Evolutionary conservation across 2,329 filamentous ascomycete species (phyloP).

Genomic region (Fusarium nodosum): DNA sequence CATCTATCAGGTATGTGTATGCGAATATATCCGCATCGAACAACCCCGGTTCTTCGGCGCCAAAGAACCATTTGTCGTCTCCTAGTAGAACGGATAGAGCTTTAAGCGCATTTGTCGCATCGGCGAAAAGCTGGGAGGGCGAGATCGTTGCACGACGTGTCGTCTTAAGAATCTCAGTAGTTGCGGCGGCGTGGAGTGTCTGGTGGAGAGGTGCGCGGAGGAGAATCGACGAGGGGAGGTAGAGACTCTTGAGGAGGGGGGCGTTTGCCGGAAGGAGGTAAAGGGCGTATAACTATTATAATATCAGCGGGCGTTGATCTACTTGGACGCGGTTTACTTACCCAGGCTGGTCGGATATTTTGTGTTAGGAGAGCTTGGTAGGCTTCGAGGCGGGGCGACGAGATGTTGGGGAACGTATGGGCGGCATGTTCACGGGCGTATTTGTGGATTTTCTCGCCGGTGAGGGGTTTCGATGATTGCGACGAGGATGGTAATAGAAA

Average conservation of each 20-base stretch:
- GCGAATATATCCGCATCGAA: slow-evolving; percentile 93
- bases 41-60: slow-evolving; percentile 68
- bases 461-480: slow-evolving; percentile 55
- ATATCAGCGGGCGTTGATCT: slow-evolving; percentile 12
- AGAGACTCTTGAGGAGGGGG: slow-evolving; percentile 76
- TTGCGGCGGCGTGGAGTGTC: slow-evolving; percentile 80
- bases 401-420: slow-evolving; percentile 61
- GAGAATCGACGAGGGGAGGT: slow-evolving; percentile 75
- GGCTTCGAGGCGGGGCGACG: slow-evolving; percentile 74
- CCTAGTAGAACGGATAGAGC: slow-evolving; percentile 62
- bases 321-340: slow-evolving; percentile 54
- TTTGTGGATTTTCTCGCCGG: slow-evolving; percentile 72
- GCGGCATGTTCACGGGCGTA: slow-evolving; percentile 69
- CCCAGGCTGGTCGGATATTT: slow-evolving; percentile 87
- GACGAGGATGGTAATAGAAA: slow-evolving; percentile 76
- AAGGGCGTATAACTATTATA: slow-evolving; percentile 78
- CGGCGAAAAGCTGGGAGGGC: slow-evolving; percentile 57
- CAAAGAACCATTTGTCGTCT: slow-evolving; percentile 65
- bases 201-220: slow-evolving; percentile 74
- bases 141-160: slow-evolving; percentile 58
- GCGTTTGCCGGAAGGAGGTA: slow-evolving; percentile 82
- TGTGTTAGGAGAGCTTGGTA: slow-evolving; percentile 84
- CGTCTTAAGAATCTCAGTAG: slow-evolving; percentile 77
- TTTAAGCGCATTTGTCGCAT: slow-evolving; percentile 61
- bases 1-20: slow-evolving; percentile 85